Percentiles rank a stretch among this genome's conserved stretches.
Conservation (phyloP, 2,329 filamentous ascomycete genomes). For the Sporothrix variecibatus region DNA sequence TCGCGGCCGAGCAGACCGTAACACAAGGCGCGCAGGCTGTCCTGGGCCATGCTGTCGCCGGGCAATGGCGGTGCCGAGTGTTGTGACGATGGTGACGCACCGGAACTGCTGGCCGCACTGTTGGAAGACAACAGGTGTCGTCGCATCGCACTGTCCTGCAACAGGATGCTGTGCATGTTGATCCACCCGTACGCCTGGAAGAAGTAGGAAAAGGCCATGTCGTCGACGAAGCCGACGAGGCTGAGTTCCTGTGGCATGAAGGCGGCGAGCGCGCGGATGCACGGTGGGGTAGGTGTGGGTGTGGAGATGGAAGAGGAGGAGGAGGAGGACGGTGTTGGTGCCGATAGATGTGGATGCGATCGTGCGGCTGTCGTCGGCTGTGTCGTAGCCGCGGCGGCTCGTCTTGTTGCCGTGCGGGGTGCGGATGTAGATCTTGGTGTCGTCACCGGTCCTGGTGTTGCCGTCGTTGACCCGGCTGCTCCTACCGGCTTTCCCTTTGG, state of each 20-base stretch:
- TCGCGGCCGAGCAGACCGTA: constrained; percentile 33
- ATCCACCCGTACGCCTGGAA: constrained; percentile 37
- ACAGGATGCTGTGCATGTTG: constrained; percentile 36
- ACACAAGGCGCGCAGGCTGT: constrained; percentile 32
- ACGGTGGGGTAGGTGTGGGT: background rate
- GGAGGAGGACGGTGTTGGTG: background rate
- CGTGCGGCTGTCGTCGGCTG: background rate
- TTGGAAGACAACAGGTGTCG: constrained; percentile 28
- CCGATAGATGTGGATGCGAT: background rate
- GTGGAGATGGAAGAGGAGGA: background rate
- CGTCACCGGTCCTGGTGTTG: background rate
- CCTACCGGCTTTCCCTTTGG: constrained; percentile 6
- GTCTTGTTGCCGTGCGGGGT: background rate
- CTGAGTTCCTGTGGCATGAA: constrained; percentile 29
- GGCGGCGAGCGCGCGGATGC: background rate
- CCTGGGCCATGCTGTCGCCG: constrained; percentile 27
- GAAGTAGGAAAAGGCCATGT: constrained; percentile 36
- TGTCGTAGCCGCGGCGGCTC: background rate
- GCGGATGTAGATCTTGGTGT: background rate
- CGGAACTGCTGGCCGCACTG: constrained; percentile 1
- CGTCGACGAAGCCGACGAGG: constrained; percentile 34
- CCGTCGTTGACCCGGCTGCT: background rate
- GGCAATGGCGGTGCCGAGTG: background rate
- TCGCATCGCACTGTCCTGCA: constrained; percentile 33
- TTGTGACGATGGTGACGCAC: background rate